Base-by-base conservation (phyloP, 805 yeast species). In the Lipomyces orientalis region DNA sequence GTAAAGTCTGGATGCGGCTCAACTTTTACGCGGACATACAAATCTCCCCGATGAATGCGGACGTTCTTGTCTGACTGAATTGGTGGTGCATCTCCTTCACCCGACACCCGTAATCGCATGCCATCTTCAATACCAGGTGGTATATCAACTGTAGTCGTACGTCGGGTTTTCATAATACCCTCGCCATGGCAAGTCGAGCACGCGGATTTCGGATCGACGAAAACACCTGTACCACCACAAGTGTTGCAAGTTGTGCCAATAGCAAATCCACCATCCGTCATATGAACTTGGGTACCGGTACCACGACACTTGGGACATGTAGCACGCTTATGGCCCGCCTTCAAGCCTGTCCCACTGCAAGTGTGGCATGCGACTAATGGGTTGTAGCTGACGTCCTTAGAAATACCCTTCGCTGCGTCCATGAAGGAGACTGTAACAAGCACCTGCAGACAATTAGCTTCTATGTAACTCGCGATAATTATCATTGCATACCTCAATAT, bases 61-160 rank as follows among this genome's bases (percentile, higher is more conserved):
- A 90, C 86, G 61, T 88, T 89, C 54, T 90, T 86, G 57, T 91
- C 93, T 6, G 71, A 57, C 51, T 87, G 85, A 16, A 96, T 86
- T 39, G 90, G 85, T 58, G 85, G 83, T 52, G 99, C 98, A 54
- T 71, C 72, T 61, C 99, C 99, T 66, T 89, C 95, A 0, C 93
- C 93, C 0, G 91, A 86, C 31, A 94, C 88, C 73, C 97, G 86
- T 66, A 95, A 82, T 55, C 96, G 84, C 68, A 93, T 87, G 22
- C 97, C 98, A 76, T 93, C 97, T 59, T 85, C 86, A 52, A 95
- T 84, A 22, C 99, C 98, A 46, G 91, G 85, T 6, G 99, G 99
- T 68, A 95, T 82, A 65, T 91, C 94, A 31, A 95, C 88, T 34
- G 86, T 87, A 6, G 95, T 90, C n/a, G 86, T 82, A 76, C 91